A percentile compares a stretch with the other conserved stretches of the same genome.
These are phyloP conservation scores for Hypomyces rosellus DNA, from an alignment of 2,329 filamentous ascomycete genomes.

Conservation along the genomic window DNA sequence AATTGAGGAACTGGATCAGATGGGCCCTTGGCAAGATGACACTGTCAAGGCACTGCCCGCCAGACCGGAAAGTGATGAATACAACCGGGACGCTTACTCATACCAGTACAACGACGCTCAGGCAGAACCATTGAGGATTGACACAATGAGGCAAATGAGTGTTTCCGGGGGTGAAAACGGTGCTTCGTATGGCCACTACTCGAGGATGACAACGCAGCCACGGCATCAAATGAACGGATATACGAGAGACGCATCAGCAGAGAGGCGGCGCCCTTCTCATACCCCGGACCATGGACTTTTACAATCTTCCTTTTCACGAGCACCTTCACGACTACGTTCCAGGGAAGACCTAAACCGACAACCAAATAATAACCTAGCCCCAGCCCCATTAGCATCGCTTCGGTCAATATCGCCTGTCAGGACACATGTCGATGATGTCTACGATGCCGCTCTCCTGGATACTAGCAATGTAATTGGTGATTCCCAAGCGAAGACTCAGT, in stretches of 20 bases:
- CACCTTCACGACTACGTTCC: constrained; percentile 29
- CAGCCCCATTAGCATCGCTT: constrained; percentile 63
- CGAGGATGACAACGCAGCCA: neutral
- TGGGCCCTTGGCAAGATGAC: constrained; percentile 49
- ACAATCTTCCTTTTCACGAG: constrained; percentile 50
- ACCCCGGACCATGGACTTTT: constrained; percentile 29
- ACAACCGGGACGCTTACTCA: constrained; percentile 7
- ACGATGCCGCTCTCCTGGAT: constrained; percentile 3
- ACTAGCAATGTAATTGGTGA: constrained; percentile 17
- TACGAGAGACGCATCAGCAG: constrained; percentile 18
- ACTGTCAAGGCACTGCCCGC: constrained; percentile 73
- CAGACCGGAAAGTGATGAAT: constrained; percentile 50
- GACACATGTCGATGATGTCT: constrained; percentile 16
- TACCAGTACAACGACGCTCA: neutral
- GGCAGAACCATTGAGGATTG: constrained; percentile 25
- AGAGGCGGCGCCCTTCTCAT: constrained; percentile 20
- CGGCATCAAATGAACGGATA: constrained; percentile 16
- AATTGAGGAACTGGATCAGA: constrained; percentile 76
- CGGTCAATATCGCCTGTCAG: constrained; percentile 43
- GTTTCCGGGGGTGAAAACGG: constrained; percentile 27
- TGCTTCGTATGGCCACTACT: constrained; percentile 7
- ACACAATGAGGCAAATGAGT: constrained; percentile 47
- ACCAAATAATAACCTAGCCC: constrained; percentile 52
- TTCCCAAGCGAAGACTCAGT: neutral
- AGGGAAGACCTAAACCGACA: constrained; percentile 34